Base-by-base conservation (phyloP, 1,284 basidiomycete genomes). In the Ustilago crameri region DNA sequence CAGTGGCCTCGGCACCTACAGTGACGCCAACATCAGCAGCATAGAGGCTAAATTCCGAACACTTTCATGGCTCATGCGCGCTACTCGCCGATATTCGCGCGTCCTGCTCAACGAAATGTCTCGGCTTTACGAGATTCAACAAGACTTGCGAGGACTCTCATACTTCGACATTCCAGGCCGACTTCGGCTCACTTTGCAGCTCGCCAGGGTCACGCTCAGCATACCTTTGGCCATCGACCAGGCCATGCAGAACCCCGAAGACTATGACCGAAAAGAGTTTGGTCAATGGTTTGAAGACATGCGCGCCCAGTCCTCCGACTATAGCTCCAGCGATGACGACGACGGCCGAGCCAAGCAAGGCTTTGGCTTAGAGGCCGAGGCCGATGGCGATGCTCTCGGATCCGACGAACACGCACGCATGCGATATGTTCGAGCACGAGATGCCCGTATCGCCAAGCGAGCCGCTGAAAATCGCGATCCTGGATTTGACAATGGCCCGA, bases 91-190 rank as follows among this genome's bases (percentile, higher is more conserved):
- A 27, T 92, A 91, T 76, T 86, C 92, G 34, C 86, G 89, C 56
- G 87, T 91, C 3, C 86, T 93, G 9, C 89, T 91, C 80, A 85
- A 88, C 37, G 89, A 93, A 75, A 87, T 93, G 61, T 86, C 87
- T 14, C 88, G 89, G 26, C 87, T 92, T 9, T 87, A 92, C 70
- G 91, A 93, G 79, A 87, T 92, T 14, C 91, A 93, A 76, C 88
- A 90, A 70, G 88, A 88, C 5, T 89, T 93, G 65, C 88, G 89
- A 18, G 87, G 88, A 57, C 87, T 93, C 35, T 78, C 90, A 9
- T 93, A 92, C 79, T 88, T 93, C 72, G 90, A 93, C 81, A 85
- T 93, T 62, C 86, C 89, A 45, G 89, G 90, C n/a, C 89, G 92
- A 14, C 89, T 90, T 1, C 87, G 91, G 5, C 85, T 93, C 24